Base-by-base conservation (phyloP, 768 basidiomycete genomes). In the Nidularia pulvinata region DNA sequence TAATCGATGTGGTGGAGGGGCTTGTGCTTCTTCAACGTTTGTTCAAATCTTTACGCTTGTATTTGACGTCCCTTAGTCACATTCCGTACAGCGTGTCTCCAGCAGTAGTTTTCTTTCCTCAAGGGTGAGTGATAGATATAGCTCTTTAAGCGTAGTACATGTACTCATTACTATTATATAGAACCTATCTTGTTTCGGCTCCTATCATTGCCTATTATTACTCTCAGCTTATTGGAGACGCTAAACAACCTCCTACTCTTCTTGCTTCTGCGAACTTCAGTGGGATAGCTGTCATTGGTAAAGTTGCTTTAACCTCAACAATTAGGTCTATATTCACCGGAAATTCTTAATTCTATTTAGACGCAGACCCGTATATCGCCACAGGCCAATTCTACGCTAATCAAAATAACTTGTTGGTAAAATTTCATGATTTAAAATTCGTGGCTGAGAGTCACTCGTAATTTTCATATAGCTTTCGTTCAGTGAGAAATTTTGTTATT, bases 251-350 rank as follows among this genome's bases (percentile, higher is more conserved):
- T 4, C 91, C 90, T 1, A 90, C 82, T 0, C 72, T 92, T 6
- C 74, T 85, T 32, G 91, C 89, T 0, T 69, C 79, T 14, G 57
- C 83, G 4, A 72, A 68, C 32, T 93, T 92, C 66, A 66, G 68
- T 9, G 91, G 88, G 5, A 76, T 89, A 53, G 89, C 90, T 25
- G 84, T 92, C 47, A 89, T 92, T 49, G 91, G 88, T 90, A 39
- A 30, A 30, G 4, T 30, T 30, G 4, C 25, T 3, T 30, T 30
- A 30, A 11, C 3, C 22, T 19, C 36, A 16, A n/a, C 4, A 14
- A 2, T 25, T 30, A n/a, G 25, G 3, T n/a, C 45, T 9, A 10
- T 30, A 14, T 14, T 10, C 11, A 30, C 10, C 11, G 25, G 10
- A n/a, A 14, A 6, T 44, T 32, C 16, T 13, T 11, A 19, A 49